A percentile compares a stretch with the other conserved stretches of the same genome.
Evolutionary conservation across 176 grass and related monocot species (phyloP).

Genomic region (Oryza longistaminata): DNA sequence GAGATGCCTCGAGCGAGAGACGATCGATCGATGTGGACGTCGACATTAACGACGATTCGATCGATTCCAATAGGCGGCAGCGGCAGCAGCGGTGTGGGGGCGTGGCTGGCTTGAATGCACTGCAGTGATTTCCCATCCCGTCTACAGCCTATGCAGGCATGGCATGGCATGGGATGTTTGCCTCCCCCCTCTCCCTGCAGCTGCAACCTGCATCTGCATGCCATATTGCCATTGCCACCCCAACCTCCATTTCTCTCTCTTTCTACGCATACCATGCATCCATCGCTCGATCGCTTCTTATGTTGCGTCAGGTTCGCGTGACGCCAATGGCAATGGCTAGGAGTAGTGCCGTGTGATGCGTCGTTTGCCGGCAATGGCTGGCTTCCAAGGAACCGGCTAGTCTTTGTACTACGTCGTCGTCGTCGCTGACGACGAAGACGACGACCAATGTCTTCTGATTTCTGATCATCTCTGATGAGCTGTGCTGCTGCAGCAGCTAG

Average conservation of each 20-base stretch:
- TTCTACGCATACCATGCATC: neutral
- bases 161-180: conserved; percentile 34
- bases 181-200: neutral
- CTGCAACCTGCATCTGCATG: neutral
- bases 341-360: conserved; percentile 1
- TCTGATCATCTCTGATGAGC: neutral
- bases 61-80: conserved; percentile 17
- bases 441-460: neutral
- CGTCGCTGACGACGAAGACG: neutral
- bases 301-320: neutral
- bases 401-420: neutral
- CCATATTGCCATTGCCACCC: too few species aligned
- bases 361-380: neutral
- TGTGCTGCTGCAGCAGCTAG: neutral
- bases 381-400: neutral
- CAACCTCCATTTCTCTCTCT: neutral
- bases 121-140: conserved; percentile 20
- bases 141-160: conserved; percentile 23
- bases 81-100: neutral
- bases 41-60: conserved; percentile 36
- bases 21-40: conserved; percentile 4
- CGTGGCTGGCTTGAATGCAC: conserved; percentile 31
- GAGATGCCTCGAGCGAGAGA: conserved; percentile 49
- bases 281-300: neutral
- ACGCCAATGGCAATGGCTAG: neutral